A percentile compares a stretch with the other conserved stretches of the same genome.
These are phyloP conservation scores for Pseudogymnoascus sp. DNA, from an alignment of 2,329 filamentous ascomycete genomes.

Conservation along the genomic window DNA sequence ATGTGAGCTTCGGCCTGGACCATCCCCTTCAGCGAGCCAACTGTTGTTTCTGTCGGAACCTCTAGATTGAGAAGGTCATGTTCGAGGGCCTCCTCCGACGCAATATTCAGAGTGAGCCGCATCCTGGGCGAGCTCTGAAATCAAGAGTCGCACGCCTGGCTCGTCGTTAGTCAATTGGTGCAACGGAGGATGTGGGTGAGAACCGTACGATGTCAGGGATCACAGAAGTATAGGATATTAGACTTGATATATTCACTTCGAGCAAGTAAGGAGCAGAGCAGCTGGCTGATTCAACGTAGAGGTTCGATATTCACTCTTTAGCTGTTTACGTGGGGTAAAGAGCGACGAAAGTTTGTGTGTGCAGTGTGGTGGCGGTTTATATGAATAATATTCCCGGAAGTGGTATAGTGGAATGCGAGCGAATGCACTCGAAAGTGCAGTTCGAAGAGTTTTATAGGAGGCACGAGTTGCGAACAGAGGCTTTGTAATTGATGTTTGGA, in stretches of 20 bases:
- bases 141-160: conserved; percentile 2
- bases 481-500: conserved; percentile 6
- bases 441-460: neutral
- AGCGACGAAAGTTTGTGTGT: neutral
- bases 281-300: neutral
- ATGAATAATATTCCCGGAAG: neutral
- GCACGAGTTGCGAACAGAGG: neutral
- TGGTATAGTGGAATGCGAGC: neutral
- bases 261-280: neutral
- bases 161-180: neutral
- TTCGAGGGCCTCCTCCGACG: conserved; percentile 57
- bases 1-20: conserved; percentile 79
- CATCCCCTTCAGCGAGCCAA: conserved; percentile 80
- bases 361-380: neutral
- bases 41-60: conserved; percentile 72
- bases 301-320: neutral
- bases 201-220: neutral
- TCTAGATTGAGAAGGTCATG: conserved; percentile 76
- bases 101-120: conserved; percentile 83
- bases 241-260: neutral
- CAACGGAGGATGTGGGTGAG: neutral
- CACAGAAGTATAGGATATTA: neutral
- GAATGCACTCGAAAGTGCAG: neutral
- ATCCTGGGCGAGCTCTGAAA: conserved; percentile 39
- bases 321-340: conserved; percentile 3